Conservation (phyloP, 768 basidiomycete genomes). For the Hygrocybe punicea region DNA sequence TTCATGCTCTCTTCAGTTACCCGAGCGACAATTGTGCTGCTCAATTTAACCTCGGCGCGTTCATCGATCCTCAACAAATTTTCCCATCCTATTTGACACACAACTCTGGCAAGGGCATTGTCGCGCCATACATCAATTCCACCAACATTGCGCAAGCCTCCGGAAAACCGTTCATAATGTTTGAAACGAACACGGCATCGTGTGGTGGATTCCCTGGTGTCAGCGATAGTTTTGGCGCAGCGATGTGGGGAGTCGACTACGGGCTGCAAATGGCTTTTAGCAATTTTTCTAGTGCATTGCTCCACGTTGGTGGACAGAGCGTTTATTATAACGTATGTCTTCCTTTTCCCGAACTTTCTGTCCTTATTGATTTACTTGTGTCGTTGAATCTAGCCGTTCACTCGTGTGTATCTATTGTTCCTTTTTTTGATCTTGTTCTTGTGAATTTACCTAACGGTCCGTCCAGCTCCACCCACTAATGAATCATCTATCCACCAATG, state of each 20-base stretch:
- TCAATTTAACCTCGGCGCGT: slow-evolving; percentile 26
- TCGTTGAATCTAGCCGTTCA: slow-evolving; percentile 29
- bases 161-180: slow-evolving; percentile 37
- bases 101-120: slow-evolving; percentile 17
- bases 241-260: slow-evolving; percentile 45
- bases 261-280: slow-evolving; percentile 38
- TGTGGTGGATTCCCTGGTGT: slow-evolving; percentile 46
- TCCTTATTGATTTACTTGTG: slow-evolving; percentile 18
- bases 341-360: slow-evolving; percentile 25
- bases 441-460: slow-evolving; percentile 27
- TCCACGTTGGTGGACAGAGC: slow-evolving; percentile 23
- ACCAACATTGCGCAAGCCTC: slow-evolving; percentile 7
- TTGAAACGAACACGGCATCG: slow-evolving; percentile 45
- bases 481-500: slow-evolving; percentile 59
- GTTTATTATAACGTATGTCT: slow-evolving; percentile 26
- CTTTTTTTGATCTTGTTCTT: slow-evolving; percentile 22
- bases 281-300: slow-evolving; percentile 34
- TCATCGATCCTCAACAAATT: slow-evolving; percentile 25
- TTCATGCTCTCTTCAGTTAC: neutral
- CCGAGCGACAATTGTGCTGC: slow-evolving; percentile 42
- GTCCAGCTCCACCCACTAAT: slow-evolving; percentile 48
- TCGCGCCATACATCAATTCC: slow-evolving; percentile 9
- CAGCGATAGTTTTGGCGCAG: slow-evolving; percentile 41
- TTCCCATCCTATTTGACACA: slow-evolving; percentile 28
- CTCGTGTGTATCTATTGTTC: slow-evolving; percentile 33